Conservation (phyloP, 2,329 filamentous ascomycete genomes). For the Plenodomus biglobosus region DNA sequence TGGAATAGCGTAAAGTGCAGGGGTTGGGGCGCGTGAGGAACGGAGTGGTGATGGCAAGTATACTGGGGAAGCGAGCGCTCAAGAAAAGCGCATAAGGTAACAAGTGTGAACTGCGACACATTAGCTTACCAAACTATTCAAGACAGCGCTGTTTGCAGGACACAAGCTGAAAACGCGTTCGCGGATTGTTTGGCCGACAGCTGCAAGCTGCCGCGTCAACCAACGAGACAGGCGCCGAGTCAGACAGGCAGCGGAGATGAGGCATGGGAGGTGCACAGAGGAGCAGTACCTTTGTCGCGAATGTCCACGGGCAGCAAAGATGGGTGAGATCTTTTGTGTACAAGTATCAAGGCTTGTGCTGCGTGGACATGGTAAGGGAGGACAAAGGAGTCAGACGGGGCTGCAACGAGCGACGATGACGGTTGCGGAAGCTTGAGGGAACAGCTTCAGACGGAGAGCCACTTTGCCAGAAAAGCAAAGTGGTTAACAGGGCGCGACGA, state of each 20-base stretch:
- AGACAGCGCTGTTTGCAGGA: conserved; percentile 42
- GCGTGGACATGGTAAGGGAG: conserved; percentile 35
- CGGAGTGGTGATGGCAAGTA: conserved; percentile 27
- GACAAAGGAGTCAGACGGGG: conserved; percentile 36
- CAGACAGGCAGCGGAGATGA: conserved; percentile 34
- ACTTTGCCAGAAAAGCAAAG: conserved; percentile 42
- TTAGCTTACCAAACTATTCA: conserved; percentile 43
- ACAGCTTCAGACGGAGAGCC: conserved; percentile 32
- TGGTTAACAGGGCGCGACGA: conserved; percentile 25
- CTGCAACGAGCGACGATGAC: conserved; percentile 31
- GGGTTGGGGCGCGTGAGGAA: conserved; percentile 19
- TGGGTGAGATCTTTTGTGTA: conserved; percentile 17
- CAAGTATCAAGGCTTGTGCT: conserved; percentile 33
- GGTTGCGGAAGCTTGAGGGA: conserved; percentile 40
- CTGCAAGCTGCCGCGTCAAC: conserved; percentile 33
- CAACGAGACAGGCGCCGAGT: conserved; percentile 37
- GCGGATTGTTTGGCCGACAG: conserved; percentile 38
- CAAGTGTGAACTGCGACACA: conserved; percentile 40
- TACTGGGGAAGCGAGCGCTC: conserved; percentile 30
- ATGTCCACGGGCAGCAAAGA: conserved; percentile 28
- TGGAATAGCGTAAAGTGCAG: conserved; percentile 13
- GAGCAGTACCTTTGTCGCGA: conserved; percentile 38
- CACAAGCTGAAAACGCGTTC: conserved; percentile 45
- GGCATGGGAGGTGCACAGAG: conserved; percentile 23
- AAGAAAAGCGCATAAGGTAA: conserved; percentile 31